phyloP scores from a whole-genome alignment of 805 yeast species.

The Schizosaccharomyces osmophilus region DNA sequence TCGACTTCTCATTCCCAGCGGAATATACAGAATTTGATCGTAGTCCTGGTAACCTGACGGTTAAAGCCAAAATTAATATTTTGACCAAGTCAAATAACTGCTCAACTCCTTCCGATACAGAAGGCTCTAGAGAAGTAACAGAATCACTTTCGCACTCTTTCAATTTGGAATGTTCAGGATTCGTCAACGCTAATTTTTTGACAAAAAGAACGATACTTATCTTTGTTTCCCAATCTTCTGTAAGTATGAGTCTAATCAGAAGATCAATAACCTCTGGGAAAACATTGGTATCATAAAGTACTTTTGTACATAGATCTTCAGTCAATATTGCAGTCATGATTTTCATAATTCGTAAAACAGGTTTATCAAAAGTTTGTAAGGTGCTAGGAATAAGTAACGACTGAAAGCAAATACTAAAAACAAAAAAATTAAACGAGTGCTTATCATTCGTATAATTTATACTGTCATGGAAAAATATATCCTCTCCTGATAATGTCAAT shows the following conservation, averaged over 20 bases:
- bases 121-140: not conserved
- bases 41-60: conserved; percentile 36
- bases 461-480: conserved; percentile 6
- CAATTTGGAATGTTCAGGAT: conserved; percentile 17
- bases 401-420: conserved; percentile 68
- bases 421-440: conserved; percentile 38
- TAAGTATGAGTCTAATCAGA: conserved; percentile 43
- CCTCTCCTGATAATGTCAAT: not conserved
- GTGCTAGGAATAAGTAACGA: conserved; percentile 18
- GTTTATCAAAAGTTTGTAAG: conserved; percentile 7
- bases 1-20: conserved; percentile 7
- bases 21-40: conserved; percentile 17
- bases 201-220: conserved; percentile 29
- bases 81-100: conserved; percentile 63
- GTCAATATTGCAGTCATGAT: conserved; percentile 20
- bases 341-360: conserved; percentile 8
- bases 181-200: conserved; percentile 26
- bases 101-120: conserved; percentile 35
- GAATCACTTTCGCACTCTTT: not conserved
- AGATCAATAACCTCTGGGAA: conserved; percentile 56
- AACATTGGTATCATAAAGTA: conserved; percentile 39
- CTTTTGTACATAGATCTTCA: conserved; percentile 29
- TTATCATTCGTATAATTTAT: conserved; percentile 12
- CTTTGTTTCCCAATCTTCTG: conserved; percentile 27
- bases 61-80: conserved; percentile 38